These are phyloP conservation scores for Apiospora hydei DNA, from an alignment of 2,329 filamentous ascomycete species.

Conservation along the genomic window DNA sequence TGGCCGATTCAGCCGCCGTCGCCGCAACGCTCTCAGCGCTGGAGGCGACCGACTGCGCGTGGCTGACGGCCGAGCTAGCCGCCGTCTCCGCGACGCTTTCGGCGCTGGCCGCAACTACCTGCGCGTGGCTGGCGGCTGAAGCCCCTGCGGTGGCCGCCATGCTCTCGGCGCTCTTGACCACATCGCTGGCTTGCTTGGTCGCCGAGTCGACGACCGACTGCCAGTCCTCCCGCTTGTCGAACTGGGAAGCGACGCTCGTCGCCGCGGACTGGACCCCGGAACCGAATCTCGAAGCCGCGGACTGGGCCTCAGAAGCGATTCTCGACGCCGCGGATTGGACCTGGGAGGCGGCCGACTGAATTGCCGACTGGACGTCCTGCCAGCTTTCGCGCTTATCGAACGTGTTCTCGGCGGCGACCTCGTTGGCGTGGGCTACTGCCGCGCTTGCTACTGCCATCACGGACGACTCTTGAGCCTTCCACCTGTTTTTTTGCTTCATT, in stretches of 20 bases:
- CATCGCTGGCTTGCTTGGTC: conserved; percentile 29
- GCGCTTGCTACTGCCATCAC: conserved; percentile 26
- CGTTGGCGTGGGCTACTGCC: conserved; percentile 26
- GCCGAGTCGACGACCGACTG: conserved; percentile 32
- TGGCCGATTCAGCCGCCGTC: conserved; percentile 29
- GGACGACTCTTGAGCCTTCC: conserved; percentile 18
- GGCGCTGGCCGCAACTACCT: conserved; percentile 27
- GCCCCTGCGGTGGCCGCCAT: conserved; percentile 29
- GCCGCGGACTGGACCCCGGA: background rate
- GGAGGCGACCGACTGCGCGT: conserved; percentile 27
- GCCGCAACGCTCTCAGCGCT: conserved; percentile 30
- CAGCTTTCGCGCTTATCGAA: background rate
- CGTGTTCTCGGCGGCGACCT: conserved; percentile 26
- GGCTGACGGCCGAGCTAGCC: conserved; percentile 28
- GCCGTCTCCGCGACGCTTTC: conserved; percentile 30
- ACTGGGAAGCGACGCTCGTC: conserved; percentile 17
- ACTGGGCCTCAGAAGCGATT: conserved; percentile 1
- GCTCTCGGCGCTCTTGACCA: conserved; percentile 28
- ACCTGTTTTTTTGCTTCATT: background rate
- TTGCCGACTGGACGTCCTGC: background rate
- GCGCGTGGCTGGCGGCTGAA: conserved; percentile 30
- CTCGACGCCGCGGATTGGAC: background rate
- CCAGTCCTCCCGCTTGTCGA: conserved; percentile 30
- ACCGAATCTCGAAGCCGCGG: background rate
- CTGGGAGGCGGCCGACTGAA: background rate